Base-by-base conservation (phyloP, 768 basidiomycete species). In the Favolaschia claudopus region DNA sequence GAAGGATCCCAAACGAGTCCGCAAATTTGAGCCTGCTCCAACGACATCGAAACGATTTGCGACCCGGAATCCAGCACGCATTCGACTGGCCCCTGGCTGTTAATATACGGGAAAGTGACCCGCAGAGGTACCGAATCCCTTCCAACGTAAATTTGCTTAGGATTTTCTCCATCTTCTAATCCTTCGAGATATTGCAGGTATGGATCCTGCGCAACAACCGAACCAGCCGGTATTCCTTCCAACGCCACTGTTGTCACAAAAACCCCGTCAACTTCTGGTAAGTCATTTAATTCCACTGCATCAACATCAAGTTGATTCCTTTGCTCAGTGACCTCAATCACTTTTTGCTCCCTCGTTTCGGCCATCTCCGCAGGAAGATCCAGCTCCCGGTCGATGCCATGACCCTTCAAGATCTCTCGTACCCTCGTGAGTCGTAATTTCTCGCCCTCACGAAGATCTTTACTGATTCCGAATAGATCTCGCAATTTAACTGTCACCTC, bases 21-120 rank as follows among this genome's bases (percentile, higher is more conserved):
- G 14, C 60, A 53, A 13, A 20, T 24, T 12, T 56, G 25, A 3
- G 70, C 70, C 3, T 55, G 51, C 22, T 51, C 53, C n/a, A 60
- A 37, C 4, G 54, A 45, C 66, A 70, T 72, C 1, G 67, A 68
- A 0, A 71, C 67, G 14, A 74, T 73, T 40, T 74, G 70, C 4
- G 69, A 74, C 0, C 73, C 70, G 1, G 62, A 61, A 48, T 74
- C 71, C 22, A 70, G 43, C 1, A 74, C 47, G 15, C 56, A 62
- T 40, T 72, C 72, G 19, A 65, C 62, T 14, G 47, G 45, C 5
- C 60, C 50, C 12, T 60, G 27, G 6, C 61, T 51, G 58, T 68
- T 68, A 19, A 71, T 65, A 10, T 49, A 52, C 7, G 57, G 57
- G 57, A 49, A 60, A 7, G 44, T 49, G 6, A 60, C 51, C 29